phyloP scores from a whole-genome alignment of 148 eudicot species.

The Vaccinium corymbosum region DNA sequence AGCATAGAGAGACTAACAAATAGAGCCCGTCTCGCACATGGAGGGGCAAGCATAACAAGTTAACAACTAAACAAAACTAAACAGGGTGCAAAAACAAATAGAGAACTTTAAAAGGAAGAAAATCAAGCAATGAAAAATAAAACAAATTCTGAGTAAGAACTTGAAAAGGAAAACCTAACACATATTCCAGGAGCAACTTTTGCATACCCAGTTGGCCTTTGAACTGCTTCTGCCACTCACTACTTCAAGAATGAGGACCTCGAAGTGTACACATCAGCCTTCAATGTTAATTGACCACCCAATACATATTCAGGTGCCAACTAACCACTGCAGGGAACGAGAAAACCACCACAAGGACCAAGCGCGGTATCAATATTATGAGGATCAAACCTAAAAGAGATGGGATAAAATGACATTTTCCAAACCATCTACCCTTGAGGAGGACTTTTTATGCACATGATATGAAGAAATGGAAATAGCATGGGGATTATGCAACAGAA shows the following conservation, averaged over 20 bases:
- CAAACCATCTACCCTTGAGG: background rate
- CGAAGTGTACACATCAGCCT: conserved; percentile 94
- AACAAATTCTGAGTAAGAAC: background rate
- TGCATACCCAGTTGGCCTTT: conserved; percentile 45
- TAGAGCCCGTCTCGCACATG: background rate
- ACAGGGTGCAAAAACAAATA: background rate
- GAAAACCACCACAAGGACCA: background rate
- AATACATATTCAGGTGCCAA: conserved; percentile 91
- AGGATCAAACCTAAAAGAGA: background rate
- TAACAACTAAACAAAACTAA: background rate
- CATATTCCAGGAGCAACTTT: conserved; percentile 81
- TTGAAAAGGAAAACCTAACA: conserved; percentile 25
- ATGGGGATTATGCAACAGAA: background rate
- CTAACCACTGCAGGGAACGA: conserved; percentile 66
- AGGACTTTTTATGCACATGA: background rate
- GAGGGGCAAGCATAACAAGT: background rate
- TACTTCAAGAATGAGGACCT: conserved; percentile 70
- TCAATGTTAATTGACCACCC: conserved; percentile 78
- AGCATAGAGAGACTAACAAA: background rate
- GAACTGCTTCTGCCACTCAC: conserved; percentile 72
- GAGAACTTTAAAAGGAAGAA: background rate
- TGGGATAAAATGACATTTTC: background rate
- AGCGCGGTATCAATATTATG: background rate
- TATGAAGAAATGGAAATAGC: background rate
- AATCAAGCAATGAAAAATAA: background rate